A percentile compares a stretch with the other conserved stretches of the same genome.
Evolutionary conservation across 495 filamentous ascomycete genomes (phyloP).

Genomic region (Darksidea phi): DNA sequence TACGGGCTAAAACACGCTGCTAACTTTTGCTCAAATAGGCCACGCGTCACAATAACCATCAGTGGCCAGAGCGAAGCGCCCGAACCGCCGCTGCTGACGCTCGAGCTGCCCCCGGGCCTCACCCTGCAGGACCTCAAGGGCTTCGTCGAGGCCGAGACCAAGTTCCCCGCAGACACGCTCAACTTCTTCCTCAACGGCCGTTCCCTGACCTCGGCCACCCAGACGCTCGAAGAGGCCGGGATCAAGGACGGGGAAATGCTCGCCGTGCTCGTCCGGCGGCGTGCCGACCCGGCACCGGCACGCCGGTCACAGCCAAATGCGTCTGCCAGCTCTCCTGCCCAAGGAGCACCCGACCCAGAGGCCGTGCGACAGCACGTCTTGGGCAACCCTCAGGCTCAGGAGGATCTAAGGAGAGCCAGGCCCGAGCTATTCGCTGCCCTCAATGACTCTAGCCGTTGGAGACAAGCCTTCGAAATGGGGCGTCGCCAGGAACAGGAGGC

Average conservation of each 20-base stretch:
- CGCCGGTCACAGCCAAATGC: conserved; percentile 41
- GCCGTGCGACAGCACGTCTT: conserved; percentile 76
- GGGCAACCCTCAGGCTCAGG: conserved; percentile 69
- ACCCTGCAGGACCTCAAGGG: conserved; percentile 84
- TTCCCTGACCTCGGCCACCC: conserved; percentile 70
- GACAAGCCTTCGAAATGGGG: conserved; percentile 63
- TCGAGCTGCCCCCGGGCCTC: conserved; percentile 81
- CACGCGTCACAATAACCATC: conserved; percentile 83
- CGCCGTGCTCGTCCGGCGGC: conserved; percentile 64
- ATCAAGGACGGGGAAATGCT: conserved; percentile 92
- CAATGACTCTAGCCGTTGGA: conserved; percentile 75
- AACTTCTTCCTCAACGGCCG: conserved; percentile 88
- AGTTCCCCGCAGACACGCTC: conserved; percentile 57
- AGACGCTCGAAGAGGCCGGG: conserved; percentile 76
- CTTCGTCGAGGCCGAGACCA: conserved; percentile 65
- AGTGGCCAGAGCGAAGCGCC: conserved; percentile 62
- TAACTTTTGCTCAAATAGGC: conserved; percentile 40
- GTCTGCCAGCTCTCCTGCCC: conserved; percentile 9
- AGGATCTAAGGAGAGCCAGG: conserved; percentile 63
- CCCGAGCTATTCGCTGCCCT: conserved; percentile 75
- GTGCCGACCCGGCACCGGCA: conserved; percentile 29
- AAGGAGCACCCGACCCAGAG: conserved; percentile 63
- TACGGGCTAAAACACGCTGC: conserved; percentile 23
- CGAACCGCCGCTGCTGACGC: conserved; percentile 76
- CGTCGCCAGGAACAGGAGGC: conserved; percentile 65